A percentile compares a stretch with the other conserved stretches of the same genome.
Conservation (phyloP, 164 flowering plant species). For the Liriodendron chinense region DNA sequence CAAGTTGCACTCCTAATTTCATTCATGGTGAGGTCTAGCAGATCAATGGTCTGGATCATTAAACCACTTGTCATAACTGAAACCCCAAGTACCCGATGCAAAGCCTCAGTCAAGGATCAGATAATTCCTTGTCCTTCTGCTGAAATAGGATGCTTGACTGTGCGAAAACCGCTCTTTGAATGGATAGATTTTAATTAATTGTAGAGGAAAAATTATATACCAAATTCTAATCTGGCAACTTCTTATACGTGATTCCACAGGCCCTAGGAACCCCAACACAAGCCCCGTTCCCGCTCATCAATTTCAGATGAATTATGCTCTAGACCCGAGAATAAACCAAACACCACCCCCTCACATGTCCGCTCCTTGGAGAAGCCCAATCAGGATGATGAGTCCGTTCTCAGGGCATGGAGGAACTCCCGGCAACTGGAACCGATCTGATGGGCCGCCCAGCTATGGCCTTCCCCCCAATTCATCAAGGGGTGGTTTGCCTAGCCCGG, state of each 20-base stretch:
- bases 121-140: too few relatives aligned
- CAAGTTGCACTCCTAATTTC: too few relatives aligned
- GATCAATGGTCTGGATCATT: too few relatives aligned
- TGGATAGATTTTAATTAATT: too few relatives aligned
- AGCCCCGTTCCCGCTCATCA: conserved; percentile 20
- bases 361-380: conserved; percentile 18
- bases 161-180: too few relatives aligned
- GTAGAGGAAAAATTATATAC: too few relatives aligned
- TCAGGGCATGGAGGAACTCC: conserved; percentile 15
- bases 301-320: conserved; percentile 22
- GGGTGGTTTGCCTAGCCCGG: conserved; percentile 23
- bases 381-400: conserved; percentile 12
- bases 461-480: conserved; percentile 22
- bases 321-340: conserved; percentile 13
- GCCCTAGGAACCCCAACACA: conserved; percentile 23
- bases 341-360: conserved; percentile 7
- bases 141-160: too few relatives aligned
- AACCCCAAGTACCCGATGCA: too few relatives aligned
- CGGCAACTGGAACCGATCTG: conserved; percentile 20
- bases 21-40: too few relatives aligned
- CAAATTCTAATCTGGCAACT: too few relatives aligned
- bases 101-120: too few relatives aligned
- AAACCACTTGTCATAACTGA: too few relatives aligned
- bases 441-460: conserved; percentile 8
- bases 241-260: conserved; percentile 10